Evolutionary conservation across 2,329 filamentous ascomycete genomes (phyloP), one percentile per base, ranked within the genome.

Genomic region (Colletotrichum costaricense): DNA sequence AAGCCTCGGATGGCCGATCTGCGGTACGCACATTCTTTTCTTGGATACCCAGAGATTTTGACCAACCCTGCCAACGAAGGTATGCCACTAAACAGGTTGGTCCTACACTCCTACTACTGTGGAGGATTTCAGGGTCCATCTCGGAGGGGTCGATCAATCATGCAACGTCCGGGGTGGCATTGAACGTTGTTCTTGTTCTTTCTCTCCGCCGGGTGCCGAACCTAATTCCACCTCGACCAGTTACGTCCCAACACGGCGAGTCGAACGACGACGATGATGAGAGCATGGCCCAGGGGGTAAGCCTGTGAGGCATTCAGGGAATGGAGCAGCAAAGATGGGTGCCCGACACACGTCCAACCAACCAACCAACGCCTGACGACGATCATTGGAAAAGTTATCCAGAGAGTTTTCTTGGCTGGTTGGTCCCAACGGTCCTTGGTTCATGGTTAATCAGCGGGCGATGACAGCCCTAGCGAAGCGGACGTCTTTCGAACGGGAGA

Each of bases 1-100:
- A 63, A 54, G 49, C 62, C 28, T 30, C 46, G n/a, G 28, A n/a
- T 14, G n/a, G 33, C 16, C 54, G 65, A 64, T 63, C 42, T 42
- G 26, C 38, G 38, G 14, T 60, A 35, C 46, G 57, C 69, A 28
- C 58, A 58, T 59, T 72, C 54, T 69, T 69, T 73, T 65, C 66
- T 64, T 73, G 59, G 59, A 60, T 55, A n/a, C 16, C 38, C 38
- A 42, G 38, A 33, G 28, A 46, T 33, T 24, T 26, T 42, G 22
- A 22, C 33, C 33, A 35, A 35, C 33, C 33, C 4, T 35, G 33
- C 28, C 11, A n/a, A 49, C 16, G 38, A 54, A 42, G 16, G 6
- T 16, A 42, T 35, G 33, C 33, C 38, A 42, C 38, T 16, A 42
- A 16, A n/a, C 33, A 63, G 16, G 12, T 69, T 52, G 64, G 52